These are phyloP conservation scores for Metarhizium robertsii DNA, from an alignment of 2,329 filamentous ascomycete species.

Conservation along the genomic window DNA sequence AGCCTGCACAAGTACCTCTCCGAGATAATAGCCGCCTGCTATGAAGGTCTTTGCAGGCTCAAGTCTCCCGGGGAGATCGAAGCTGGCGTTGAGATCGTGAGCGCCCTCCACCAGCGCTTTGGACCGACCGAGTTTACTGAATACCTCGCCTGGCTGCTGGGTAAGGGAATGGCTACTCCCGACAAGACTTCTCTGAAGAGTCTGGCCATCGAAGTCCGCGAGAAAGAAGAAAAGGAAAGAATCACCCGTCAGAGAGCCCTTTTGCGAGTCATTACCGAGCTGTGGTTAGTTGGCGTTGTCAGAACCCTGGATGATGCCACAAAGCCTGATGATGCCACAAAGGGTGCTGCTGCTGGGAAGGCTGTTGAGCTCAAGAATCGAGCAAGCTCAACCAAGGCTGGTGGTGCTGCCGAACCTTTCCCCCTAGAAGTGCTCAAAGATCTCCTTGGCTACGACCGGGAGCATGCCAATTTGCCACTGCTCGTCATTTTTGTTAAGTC, in stretches of 20 bases:
- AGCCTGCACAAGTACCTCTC: constrained; percentile 95
- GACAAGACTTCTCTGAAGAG: constrained; percentile 77
- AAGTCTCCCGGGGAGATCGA: constrained; percentile 89
- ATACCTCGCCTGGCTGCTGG: constrained; percentile 85
- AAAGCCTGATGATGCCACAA: constrained; percentile 53
- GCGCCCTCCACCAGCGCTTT: constrained; percentile 92
- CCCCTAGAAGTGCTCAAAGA: constrained; percentile 97
- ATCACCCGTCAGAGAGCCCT: constrained; percentile 77
- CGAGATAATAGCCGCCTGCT: constrained; percentile 92
- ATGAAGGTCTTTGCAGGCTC: constrained; percentile 85
- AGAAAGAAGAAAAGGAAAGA: constrained; percentile 93
- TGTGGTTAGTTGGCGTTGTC: constrained; percentile 88
- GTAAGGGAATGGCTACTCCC: constrained; percentile 81
- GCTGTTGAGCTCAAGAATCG: constrained; percentile 49
- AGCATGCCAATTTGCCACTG: constrained; percentile 82
- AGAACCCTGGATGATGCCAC: constrained; percentile 65
- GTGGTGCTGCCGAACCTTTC: constrained; percentile 75
- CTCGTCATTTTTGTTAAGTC: constrained; percentile 94
- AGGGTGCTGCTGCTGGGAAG: constrained; percentile 49
- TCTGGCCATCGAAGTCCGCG: constrained; percentile 70
- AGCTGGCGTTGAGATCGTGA: constrained; percentile 84
- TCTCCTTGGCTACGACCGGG: constrained; percentile 83
- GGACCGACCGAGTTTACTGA: constrained; percentile 84
- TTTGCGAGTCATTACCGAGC: constrained; percentile 81
- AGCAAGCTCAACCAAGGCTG: constrained; percentile 43